Conservation (phyloP, 805 yeast genomes). For the Teunomyces funiuensis region DNA sequence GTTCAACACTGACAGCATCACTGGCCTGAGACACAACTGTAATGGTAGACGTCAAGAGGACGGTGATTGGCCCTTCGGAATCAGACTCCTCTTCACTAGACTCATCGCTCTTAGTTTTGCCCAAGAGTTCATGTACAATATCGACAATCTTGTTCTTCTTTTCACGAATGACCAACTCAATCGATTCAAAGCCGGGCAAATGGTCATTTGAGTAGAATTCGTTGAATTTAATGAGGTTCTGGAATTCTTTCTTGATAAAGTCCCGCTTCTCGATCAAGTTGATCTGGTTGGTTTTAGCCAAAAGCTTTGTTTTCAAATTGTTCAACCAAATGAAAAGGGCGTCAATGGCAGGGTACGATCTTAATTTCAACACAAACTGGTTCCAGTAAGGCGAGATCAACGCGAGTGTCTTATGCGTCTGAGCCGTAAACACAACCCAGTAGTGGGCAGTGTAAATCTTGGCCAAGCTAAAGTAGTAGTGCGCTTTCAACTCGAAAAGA, state of each 20-base stretch:
- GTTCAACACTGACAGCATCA: conserved; percentile 8
- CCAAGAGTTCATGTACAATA: conserved; percentile 7
- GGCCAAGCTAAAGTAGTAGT: background rate
- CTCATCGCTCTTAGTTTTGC: background rate
- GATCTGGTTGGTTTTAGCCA: conserved; percentile 1
- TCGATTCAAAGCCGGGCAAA: background rate
- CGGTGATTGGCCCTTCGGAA: conserved; percentile 4
- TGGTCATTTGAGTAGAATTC: conserved; percentile 10
- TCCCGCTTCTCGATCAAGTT: conserved; percentile 20
- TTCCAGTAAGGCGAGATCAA: background rate
- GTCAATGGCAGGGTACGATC: conserved; percentile 1
- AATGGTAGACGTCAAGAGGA: conserved; percentile 9
- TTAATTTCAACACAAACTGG: background rate
- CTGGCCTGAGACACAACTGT: conserved; percentile 1
- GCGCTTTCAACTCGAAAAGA: background rate
- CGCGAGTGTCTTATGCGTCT: background rate
- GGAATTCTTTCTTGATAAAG: conserved; percentile 27
- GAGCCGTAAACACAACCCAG: background rate
- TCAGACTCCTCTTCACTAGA: background rate
- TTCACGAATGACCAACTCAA: background rate
- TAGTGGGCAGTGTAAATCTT: background rate
- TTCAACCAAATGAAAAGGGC: background rate
- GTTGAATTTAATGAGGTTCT: conserved; percentile 22
- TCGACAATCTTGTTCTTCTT: conserved; percentile 4
- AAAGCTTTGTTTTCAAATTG: background rate